Conservation (phyloP, 139 green algal genomes). For the Coelastrella sp. region DNA sequence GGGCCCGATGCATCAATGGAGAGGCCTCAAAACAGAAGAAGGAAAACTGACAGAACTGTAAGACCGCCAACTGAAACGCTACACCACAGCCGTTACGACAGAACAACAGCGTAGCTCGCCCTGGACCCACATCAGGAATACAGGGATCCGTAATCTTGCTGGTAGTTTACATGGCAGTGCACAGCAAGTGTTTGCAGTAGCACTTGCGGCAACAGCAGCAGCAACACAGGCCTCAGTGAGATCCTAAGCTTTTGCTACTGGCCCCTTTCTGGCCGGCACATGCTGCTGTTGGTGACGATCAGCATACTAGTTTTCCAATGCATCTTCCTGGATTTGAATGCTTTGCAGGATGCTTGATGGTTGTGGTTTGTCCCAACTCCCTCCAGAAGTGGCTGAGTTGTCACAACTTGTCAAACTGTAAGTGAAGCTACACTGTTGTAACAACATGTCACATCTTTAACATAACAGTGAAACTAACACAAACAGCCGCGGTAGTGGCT, state of each 20-base stretch:
- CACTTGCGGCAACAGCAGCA: too few species aligned
- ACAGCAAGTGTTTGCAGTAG: too few species aligned
- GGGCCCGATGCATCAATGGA: not conserved
- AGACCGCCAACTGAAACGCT: not conserved
- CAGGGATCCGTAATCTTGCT: too few species aligned
- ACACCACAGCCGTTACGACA: not conserved
- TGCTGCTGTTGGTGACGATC: not conserved
- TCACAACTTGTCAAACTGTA: constrained; percentile 54
- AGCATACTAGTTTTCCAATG: not conserved
- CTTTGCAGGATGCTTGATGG: constrained; percentile 57
- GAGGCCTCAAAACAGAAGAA: constrained; percentile 37
- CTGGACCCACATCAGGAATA: too few species aligned
- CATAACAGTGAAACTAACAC: not conserved
- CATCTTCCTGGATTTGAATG: not conserved
- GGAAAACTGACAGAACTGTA: constrained; percentile 45
- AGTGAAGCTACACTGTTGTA: not conserved
- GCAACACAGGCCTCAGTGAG: too few species aligned
- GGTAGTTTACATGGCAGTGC: too few species aligned
- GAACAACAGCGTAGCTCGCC: not conserved
- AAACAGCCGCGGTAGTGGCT: not conserved
- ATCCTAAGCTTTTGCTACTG: too few species aligned
- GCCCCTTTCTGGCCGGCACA: not conserved
- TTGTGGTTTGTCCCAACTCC: constrained; percentile 50
- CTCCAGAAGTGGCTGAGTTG: constrained; percentile 38
- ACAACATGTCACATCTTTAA: not conserved